Base-by-base conservation (phyloP, 352 stramenopile species). In the Globisporangium spinosum region DNA sequence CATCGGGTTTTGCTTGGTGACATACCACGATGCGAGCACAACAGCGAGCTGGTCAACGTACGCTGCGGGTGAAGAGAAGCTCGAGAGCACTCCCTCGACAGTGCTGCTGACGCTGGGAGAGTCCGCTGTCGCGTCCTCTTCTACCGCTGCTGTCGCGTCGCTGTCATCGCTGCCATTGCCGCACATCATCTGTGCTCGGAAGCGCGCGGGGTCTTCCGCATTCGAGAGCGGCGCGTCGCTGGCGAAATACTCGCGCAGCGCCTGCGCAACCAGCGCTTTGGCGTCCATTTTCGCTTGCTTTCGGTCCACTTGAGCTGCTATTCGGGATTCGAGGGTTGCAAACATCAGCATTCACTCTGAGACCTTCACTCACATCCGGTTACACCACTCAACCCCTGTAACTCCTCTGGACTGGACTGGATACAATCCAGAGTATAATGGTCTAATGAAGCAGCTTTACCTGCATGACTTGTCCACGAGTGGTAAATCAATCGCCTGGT, bases 11-110 rank as follows among this genome's bases (percentile, higher is more conserved):
- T 29, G 47, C 9, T 66, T 35, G 4, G 57, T 80, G 10, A 23
- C 27, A n/a, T 74, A 58, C 85, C 85, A 93, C 22, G 54, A 23
- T 4, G 53, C 12, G 20, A 94, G 34, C 8, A 90, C 59, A 8
- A 64, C 49, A 4, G 83, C 73, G 2, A 94, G 70, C 40, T 91
- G 81, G 34, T 71, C 61, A 40, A 80, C 73, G 56, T 85, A 88
- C 0, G 73, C 22, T 32, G 35, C 64, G 0, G 20, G 22, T 0
- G 20, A 29, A 0, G 70, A 72, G 15, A 88, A 60, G 3, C 76
- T 67, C 1, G 53, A 17, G 56, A 80, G 68, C 32, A 76, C 45
- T 0, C 27, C 2, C 2, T 56, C 54, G 12, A 62, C 53, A 56
- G 34, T 27, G 35, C 25, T 22, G 15, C 6, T 32, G 29, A 4